phyloP scores from a whole-genome alignment of 2,329 filamentous ascomycete species.

The Botrytis galanthina region DNA sequence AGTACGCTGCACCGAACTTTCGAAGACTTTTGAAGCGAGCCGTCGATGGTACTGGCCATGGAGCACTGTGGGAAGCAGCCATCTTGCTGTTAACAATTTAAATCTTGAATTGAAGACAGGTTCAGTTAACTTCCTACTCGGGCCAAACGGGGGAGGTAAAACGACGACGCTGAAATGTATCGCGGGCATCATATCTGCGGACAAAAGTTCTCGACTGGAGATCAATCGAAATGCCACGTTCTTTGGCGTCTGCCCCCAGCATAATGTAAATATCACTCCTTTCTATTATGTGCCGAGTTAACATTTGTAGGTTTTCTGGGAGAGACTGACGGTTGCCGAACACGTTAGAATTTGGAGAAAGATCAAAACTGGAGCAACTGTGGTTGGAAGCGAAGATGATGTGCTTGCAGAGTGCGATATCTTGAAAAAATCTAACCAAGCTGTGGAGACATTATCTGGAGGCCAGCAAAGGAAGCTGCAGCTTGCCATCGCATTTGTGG shows the following conservation, averaged over 20 bases:
- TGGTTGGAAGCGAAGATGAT: slow-evolving; percentile 42
- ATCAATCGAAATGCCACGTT: background rate
- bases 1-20: background rate
- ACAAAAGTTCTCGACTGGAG: background rate
- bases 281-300: background rate
- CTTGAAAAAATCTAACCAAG: background rate
- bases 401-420: background rate
- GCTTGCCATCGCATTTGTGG: slow-evolving; percentile 66
- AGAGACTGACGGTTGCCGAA: slow-evolving; percentile 59
- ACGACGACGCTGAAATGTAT: background rate
- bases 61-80: background rate
- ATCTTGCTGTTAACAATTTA: background rate
- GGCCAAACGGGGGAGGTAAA: background rate
- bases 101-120: background rate
- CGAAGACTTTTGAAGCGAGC: background rate
- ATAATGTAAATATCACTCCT: background rate
- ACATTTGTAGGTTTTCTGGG: slow-evolving; percentile 52
- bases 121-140: background rate
- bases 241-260: background rate
- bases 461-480: slow-evolving; percentile 67
- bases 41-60: slow-evolving; percentile 2
- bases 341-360: slow-evolving; percentile 62
- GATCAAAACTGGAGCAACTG: slow-evolving; percentile 43
- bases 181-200: background rate
- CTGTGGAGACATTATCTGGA: slow-evolving; percentile 58